Evolutionary conservation across 169 alveolate species (phyloP), one percentile per base, ranked within the genome.

Genomic region (Plasmodium yoelii): DNA sequence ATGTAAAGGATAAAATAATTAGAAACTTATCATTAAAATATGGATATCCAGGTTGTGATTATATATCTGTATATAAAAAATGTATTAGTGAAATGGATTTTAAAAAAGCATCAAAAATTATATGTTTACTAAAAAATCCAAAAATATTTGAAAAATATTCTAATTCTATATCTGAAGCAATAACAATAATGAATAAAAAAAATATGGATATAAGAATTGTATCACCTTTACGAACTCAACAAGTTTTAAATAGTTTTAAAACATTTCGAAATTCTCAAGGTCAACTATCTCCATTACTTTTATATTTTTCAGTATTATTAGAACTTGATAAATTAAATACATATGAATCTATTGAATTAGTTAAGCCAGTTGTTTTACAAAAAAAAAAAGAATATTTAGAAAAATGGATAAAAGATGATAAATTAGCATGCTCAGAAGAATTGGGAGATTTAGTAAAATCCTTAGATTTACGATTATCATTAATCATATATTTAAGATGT

Each of bases 381-480:
- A 97, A 96, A 47, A 94, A 96, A 72, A 93, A 94, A 73, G 95
- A 95, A 49, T 87, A 98, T 60, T 88, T 99, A 34, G 98, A 97
- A 92, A 97, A 97, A 82, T 98, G 99, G 99, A 94, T 99, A 73
- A 96, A 96, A 59, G 98, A 97, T 88, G 99, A 97, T 69, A 98
- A 98, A 94, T 93, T 99, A 69, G 98, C 99, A 39, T 97, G 97
- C 87, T 97, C 99, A 46, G 99, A 98, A 92, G 98, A 97, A 89
- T 95, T 98, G 24, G 99, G 99, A 12, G 99, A 98, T 90, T 88
- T 97, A 91, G 95, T 98, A 42, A 95, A 95, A 72, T 95, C 94
- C 57, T 89, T 94, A 73, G 99, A 98, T 51, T 95, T 94, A 47
- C 93, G 97, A 72, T 95, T 98, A 59, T 99, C 99, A 44, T 95